These are phyloP conservation scores for Yueomyces sp. DNA, from an alignment of 1,139 yeast species.

Conservation along the genomic window DNA sequence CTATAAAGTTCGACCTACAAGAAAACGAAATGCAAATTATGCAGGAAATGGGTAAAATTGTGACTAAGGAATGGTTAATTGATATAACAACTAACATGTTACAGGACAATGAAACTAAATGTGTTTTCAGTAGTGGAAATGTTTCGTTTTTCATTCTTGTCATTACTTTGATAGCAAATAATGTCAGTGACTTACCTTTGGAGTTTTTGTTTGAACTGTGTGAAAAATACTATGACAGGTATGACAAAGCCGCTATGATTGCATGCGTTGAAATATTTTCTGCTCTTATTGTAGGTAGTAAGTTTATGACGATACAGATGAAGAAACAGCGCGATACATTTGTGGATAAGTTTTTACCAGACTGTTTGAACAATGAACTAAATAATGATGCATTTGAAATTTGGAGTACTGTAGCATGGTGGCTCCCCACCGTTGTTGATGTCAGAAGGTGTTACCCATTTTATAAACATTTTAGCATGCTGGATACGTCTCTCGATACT, in stretches of 20 bases:
- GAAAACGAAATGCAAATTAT: conserved; percentile 32
- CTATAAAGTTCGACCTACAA: conserved; percentile 26
- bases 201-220: conserved; percentile 27
- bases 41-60: conserved; percentile 30
- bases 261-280: conserved; percentile 48
- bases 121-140: conserved; percentile 50
- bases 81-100: conserved; percentile 43
- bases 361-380: conserved; percentile 45
- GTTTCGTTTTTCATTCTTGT: conserved; percentile 32
- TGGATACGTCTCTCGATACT: conserved; percentile 37
- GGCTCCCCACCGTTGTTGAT: conserved; percentile 58
- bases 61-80: conserved; percentile 49
- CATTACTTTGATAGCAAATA: neutral
- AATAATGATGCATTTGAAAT: conserved; percentile 66
- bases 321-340: conserved; percentile 34
- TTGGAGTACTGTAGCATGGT: conserved; percentile 72
- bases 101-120: conserved; percentile 50
- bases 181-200: conserved; percentile 1
- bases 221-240: conserved; percentile 39
- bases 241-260: conserved; percentile 54
- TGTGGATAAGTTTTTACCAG: conserved; percentile 31
- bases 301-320: conserved; percentile 24
- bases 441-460: conserved; percentile 52
- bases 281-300: conserved; percentile 43
- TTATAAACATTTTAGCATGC: conserved; percentile 28